Percentiles rank a stretch among this genome's conserved stretches.
These are phyloP conservation scores for Carallia pectinifolia DNA, from an alignment of 345 rosid species.

Conservation along the genomic window DNA sequence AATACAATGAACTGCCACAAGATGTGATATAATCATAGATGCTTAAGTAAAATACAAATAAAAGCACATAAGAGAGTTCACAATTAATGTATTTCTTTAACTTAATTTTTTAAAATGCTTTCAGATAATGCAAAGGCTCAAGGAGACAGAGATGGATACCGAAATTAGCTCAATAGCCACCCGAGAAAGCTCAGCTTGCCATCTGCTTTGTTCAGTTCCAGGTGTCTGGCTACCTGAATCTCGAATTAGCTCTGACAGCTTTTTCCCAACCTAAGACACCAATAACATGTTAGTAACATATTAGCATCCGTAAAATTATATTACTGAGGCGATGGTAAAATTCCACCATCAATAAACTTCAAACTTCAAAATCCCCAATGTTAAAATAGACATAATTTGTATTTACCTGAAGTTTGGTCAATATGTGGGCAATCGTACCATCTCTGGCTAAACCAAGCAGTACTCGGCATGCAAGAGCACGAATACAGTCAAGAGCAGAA, in stretches of 20 bases:
- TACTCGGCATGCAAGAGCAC: conserved; percentile 92
- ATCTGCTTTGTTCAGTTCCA: conserved; percentile 84
- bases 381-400: neutral
- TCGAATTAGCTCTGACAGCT: conserved; percentile 90
- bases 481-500: conserved; percentile 85
- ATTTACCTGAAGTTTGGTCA: conserved; percentile 94
- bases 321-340: too few relatives aligned
- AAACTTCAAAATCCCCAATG: neutral
- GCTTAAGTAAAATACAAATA: too few relatives aligned
- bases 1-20: too few relatives aligned
- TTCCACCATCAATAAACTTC: too few relatives aligned
- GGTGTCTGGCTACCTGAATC: conserved; percentile 77
- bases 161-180: conserved; percentile 93
- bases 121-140: neutral
- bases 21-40: too few relatives aligned
- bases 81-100: too few relatives aligned
- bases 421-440: conserved; percentile 90
- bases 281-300: conserved; percentile 14
- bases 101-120: too few relatives aligned
- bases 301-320: too few relatives aligned
- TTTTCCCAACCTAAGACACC: conserved; percentile 78
- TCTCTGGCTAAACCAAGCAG: conserved; percentile 98
- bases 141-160: conserved; percentile 42
- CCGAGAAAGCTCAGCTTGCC: conserved; percentile 96
- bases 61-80: too few relatives aligned